These are phyloP conservation scores for Fraxinus excelsior DNA, from an alignment of 257 asterid species.

Conservation along the genomic window DNA sequence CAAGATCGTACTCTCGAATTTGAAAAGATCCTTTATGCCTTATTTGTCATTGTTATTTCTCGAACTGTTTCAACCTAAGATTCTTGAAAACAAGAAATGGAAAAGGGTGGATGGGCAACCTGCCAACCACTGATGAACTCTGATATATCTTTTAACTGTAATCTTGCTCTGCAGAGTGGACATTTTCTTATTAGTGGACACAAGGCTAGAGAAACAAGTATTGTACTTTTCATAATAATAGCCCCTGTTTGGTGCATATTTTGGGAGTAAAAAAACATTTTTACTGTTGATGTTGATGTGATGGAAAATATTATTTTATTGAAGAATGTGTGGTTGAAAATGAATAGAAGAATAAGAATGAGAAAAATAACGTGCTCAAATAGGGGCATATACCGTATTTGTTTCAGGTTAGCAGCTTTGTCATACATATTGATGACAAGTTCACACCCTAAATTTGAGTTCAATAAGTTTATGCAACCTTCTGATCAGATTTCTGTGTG, in stretches of 20 bases:
- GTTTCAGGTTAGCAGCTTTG: not conserved
- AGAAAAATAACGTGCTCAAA: too few species aligned
- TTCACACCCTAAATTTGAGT: not conserved
- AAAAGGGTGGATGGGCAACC: not conserved
- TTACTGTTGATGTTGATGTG: too few species aligned
- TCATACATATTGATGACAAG: not conserved
- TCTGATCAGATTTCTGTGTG: not conserved
- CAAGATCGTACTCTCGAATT: too few species aligned
- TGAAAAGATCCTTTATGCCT: too few species aligned
- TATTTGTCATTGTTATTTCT: not conserved
- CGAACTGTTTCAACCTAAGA: not conserved
- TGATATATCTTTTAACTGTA: not conserved
- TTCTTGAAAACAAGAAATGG: not conserved
- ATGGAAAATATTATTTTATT: too few species aligned
- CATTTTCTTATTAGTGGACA: not conserved
- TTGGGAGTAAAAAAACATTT: too few species aligned
- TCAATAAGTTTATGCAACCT: not conserved
- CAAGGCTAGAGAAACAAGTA: not conserved
- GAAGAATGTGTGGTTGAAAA: too few species aligned
- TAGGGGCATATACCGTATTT: not conserved
- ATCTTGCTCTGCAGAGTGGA: not conserved
- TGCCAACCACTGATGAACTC: not conserved
- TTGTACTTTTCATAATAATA: not conserved
- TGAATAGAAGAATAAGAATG: too few species aligned
- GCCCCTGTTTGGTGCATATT: too few species aligned